Evolutionary conservation across 768 basidiomycete genomes (phyloP), one percentile per base, ranked within the genome.

Genomic region (Pleurotus djamor): DNA sequence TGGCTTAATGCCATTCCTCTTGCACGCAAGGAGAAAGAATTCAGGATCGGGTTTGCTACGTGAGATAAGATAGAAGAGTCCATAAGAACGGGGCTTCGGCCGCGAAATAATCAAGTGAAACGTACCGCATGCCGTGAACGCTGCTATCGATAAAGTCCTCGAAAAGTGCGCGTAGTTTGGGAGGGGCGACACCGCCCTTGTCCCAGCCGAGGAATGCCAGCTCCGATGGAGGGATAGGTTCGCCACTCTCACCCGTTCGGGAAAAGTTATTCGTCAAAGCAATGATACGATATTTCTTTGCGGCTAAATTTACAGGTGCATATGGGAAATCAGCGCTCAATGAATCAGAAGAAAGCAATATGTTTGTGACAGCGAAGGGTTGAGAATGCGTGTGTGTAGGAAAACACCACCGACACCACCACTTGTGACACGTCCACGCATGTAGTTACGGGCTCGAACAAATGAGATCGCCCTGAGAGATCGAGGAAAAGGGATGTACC

Each of bases 131-230:
- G 54, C 91, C 90, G 14, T 89, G 72, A 43, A 74, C 74, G 70
- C 91, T 92, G 45, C 90, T 92, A 67, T 94, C 92, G 59, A 86
- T 87, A 72, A 93, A 94, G 67, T 92, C 83, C 68, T 94, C 89
- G 65, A 94, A 93, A 45, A 93, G 69, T 13, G 74, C 76, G 52
- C 81, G 81, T 52, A 94, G 75, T 48, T 77, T 76, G 37, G 70
- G 65, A 0, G 88, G 84, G 17, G 78, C 80, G 33, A 82, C 78
- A 5, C 83, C 84, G 10, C 78, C 78, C 34, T 77, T 72, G 43
- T 79, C 74, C 91, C 91, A 92, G 52, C 90, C 89, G 48, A 94
- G 75, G 69, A 86, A 91, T 28, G 73, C 73, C 36, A 84, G 74
- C 70, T 94, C 92, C 52, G 79, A 71, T 17, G 72, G 66, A 52